Evolutionary conservation across 305 asterid genomes (phyloP), one percentile per base, ranked within the genome.

Genomic region (Solanum hybrid): DNA sequence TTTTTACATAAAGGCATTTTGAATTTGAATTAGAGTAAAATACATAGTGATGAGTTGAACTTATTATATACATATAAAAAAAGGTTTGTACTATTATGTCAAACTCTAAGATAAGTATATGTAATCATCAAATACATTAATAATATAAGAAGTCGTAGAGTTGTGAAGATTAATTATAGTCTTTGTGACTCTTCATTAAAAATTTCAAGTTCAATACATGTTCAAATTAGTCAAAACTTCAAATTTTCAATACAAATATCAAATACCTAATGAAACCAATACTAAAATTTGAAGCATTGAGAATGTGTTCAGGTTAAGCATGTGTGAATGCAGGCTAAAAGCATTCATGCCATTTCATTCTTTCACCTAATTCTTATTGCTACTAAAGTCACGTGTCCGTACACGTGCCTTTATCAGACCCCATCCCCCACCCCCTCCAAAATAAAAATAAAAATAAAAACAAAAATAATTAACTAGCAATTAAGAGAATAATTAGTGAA

Each of bases 281-380:
- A 13, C 24, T 39, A 27, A 38, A 73, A 38, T 41, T 31, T 34
- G 45, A 88, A 20, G 36, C 15, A 77, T 31, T 61, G 89, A 39
- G 39, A 88, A 29, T 32, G 81, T 61, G 73, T 61, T 61, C 73
- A 61, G 73, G 27, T 61, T 61, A 61, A 61, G 27, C 73, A 61
- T 61, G 73, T 32, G 33, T 31, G 41, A 85, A 32, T 57, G 45
- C 51, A 57, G 51, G 78, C 32, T 22, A 85, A 57, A 61, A 61
- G 51, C 89, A 84, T 79, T 95, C 98, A 96, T 95, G 92, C 95
- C 92, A 90, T 95, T 95, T 90, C 93, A 89, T 92, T 93, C 93
- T 80, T 90, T 94, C 89, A 95, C 97, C 97, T 96, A 95, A 95
- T 93, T 91, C 94, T 79, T 3, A 14, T 77, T 90, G 15, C 36